Evolutionary conservation across 306 rosid genomes (phyloP).

Genomic region (Senna tora): DNA sequence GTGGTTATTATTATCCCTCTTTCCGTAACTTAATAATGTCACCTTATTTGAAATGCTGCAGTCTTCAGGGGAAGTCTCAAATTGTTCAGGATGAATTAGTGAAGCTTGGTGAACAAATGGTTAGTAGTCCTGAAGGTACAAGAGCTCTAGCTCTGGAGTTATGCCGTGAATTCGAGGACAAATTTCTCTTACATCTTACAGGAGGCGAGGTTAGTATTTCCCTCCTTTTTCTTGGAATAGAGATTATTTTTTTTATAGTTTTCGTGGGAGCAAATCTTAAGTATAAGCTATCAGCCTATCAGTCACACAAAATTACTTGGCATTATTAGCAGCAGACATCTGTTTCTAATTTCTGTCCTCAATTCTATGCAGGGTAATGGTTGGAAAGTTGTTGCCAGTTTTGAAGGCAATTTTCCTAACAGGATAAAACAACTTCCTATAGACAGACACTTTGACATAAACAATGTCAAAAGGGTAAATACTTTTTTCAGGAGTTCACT

Average conservation of each 20-base stretch:
- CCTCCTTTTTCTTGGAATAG: slow-evolving; percentile 12
- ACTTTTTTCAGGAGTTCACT: neutral
- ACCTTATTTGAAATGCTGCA: slow-evolving; percentile 42
- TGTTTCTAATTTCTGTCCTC: slow-evolving; percentile 28
- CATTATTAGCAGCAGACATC: neutral
- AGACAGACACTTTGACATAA: slow-evolving; percentile 94
- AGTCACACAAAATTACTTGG: neutral
- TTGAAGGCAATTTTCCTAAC: slow-evolving; percentile 96
- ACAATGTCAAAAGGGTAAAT: slow-evolving; percentile 92
- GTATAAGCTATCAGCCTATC: too few species aligned
- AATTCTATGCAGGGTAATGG: slow-evolving; percentile 78
- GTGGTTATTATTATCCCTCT: neutral
- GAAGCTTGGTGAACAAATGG: slow-evolving; percentile 91
- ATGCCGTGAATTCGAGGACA: slow-evolving; percentile 99
- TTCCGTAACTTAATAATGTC: slow-evolving; percentile 5
- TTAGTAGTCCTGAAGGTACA: slow-evolving; percentile 87
- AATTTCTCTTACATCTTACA: slow-evolving; percentile 91
- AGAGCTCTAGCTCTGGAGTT: slow-evolving; percentile 95
- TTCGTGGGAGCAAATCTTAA: slow-evolving; percentile 4
- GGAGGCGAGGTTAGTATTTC: slow-evolving; percentile 86
- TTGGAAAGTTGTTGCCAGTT: slow-evolving; percentile 98
- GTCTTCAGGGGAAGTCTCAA: slow-evolving; percentile 91
- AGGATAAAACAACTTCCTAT: slow-evolving; percentile 94
- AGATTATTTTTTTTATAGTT: neutral
- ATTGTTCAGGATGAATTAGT: slow-evolving; percentile 90